These are phyloP conservation scores for Penicillium sp. DNA, from an alignment of 2,329 filamentous ascomycete genomes.

Conservation along the genomic window DNA sequence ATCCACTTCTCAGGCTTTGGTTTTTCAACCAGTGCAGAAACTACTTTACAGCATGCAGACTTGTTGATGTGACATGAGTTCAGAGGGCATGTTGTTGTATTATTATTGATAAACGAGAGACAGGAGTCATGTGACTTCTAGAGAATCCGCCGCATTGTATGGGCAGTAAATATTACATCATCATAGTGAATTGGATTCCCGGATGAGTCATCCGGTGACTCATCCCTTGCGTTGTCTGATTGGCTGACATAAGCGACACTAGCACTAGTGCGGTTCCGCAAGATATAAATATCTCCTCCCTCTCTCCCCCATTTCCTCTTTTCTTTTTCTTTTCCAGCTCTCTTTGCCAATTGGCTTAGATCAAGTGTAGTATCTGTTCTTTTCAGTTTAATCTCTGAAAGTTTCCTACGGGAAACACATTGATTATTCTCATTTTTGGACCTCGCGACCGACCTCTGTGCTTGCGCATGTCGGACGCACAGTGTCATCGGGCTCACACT, in stretches of 20 bases:
- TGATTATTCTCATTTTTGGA: conserved; percentile 84
- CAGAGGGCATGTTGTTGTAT: too few species aligned
- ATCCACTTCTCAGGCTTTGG: too few species aligned
- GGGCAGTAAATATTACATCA: too few species aligned
- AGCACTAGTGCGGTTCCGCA: background rate
- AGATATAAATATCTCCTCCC: conserved; percentile 32
- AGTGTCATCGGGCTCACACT: conserved; percentile 78
- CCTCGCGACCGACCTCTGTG: conserved; percentile 61
- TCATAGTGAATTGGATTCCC: too few species aligned
- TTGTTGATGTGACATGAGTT: too few species aligned
- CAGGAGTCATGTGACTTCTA: too few species aligned
- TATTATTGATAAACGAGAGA: too few species aligned
- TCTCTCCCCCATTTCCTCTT: conserved; percentile 33
- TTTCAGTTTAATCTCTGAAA: conserved; percentile 97
- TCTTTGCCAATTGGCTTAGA: conserved; percentile 69
- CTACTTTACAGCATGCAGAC: too few species aligned
- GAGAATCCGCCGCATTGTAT: too few species aligned
- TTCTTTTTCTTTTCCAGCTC: conserved; percentile 50
- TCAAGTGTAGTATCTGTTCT: conserved; percentile 98
- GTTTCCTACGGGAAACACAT: conserved; percentile 67
- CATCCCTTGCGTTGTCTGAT: background rate
- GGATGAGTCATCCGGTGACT: background rate
- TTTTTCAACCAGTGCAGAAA: too few species aligned
- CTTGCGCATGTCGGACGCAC: conserved; percentile 68
- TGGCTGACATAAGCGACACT: background rate